Evolutionary conservation across 495 filamentous ascomycete species (phyloP).

Genomic region (Hypoxylon perforatum): DNA sequence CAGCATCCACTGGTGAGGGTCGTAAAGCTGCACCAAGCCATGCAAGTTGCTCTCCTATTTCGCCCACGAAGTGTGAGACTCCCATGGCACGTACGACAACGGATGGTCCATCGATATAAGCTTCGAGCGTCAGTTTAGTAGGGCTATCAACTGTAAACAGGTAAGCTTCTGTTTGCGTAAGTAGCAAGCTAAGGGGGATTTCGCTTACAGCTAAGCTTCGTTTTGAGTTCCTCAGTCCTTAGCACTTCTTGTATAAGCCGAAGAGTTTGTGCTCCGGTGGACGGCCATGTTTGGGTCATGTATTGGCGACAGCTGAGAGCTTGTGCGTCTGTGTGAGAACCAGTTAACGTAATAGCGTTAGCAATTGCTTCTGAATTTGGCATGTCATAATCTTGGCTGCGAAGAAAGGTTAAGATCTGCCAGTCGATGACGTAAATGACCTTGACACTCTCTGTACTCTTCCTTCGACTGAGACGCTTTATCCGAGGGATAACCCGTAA

Average conservation of each 20-base stretch:
- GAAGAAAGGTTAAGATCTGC: slow-evolving; percentile 42
- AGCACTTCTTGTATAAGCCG: slow-evolving; percentile 31
- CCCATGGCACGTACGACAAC: slow-evolving; percentile 6
- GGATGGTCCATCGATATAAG: not conserved
- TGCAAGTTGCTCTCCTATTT: slow-evolving; percentile 24
- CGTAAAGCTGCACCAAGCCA: slow-evolving; percentile 23
- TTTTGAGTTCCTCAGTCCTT: not conserved
- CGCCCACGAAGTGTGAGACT: not conserved
- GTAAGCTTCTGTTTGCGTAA: not conserved
- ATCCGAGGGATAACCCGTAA: slow-evolving; percentile 18
- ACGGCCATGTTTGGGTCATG: slow-evolving; percentile 50
- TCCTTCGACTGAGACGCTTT: slow-evolving; percentile 26
- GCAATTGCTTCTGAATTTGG: slow-evolving; percentile 27
- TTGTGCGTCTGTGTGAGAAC: slow-evolving; percentile 43
- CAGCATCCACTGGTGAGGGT: slow-evolving; percentile 1
- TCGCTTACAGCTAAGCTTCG: slow-evolving; percentile 11
- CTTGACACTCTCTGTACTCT: slow-evolving; percentile 9
- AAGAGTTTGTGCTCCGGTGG: slow-evolving; percentile 39
- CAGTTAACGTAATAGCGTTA: slow-evolving; percentile 46
- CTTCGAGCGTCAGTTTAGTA: not conserved
- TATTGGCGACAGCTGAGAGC: slow-evolving; percentile 46
- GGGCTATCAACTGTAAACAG: not conserved
- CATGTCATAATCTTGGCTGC: slow-evolving; percentile 36
- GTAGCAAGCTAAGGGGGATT: not conserved
- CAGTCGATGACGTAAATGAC: slow-evolving; percentile 26